Base-by-base conservation (phyloP, 805 yeast genomes). In the Metschnikowia borealis region DNA sequence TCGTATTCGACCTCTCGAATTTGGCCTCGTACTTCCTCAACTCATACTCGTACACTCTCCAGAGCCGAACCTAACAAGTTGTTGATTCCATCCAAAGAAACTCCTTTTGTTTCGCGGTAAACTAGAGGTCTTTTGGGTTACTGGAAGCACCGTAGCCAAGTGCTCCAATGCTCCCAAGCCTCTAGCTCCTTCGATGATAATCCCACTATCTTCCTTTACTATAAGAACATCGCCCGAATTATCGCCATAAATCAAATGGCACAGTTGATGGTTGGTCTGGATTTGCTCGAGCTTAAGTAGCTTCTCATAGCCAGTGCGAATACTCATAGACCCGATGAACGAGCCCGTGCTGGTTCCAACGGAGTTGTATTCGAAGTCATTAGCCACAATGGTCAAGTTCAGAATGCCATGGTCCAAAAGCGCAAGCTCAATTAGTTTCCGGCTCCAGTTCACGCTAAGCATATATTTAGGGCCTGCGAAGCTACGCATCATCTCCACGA, bases 391-490 rank as follows among this genome's bases (percentile, higher is more conserved):
- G 6, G 54, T 50, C 5, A 74, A 53, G 13, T 63, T 53, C 1
- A 31, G 32, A 29, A 66, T 37, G 0, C 67, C 67, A 34, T 63
- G 57, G 1, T 18, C 36, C 2, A 41, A 15, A 17, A 71, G 56
- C 3, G 69, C 64, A 42, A 67, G 66, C 29, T 63, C 59, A 42
- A 84, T 82, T 17, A 82, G 65, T 11, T 66, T 18, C 1, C 73
- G 69, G 6, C 85, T 77, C 89, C 89, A 84, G 61, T 83, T 83
- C 43, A 83, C 80, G 56, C 87, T 83, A 32, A 83, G 56, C 1
- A 84, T 68, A 7, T 66, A 62, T 1, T 79, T 62, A 0, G 80
- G 79, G 2, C 73, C 60, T 1, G 57, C 33, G 43, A 48, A 35
- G 6, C 17, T 21, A 18, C 47, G 33, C 57, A 71, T 50, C 54